These are phyloP conservation scores for Clavaria fumosa DNA, from an alignment of 768 basidiomycete genomes.

Conservation along the genomic window DNA sequence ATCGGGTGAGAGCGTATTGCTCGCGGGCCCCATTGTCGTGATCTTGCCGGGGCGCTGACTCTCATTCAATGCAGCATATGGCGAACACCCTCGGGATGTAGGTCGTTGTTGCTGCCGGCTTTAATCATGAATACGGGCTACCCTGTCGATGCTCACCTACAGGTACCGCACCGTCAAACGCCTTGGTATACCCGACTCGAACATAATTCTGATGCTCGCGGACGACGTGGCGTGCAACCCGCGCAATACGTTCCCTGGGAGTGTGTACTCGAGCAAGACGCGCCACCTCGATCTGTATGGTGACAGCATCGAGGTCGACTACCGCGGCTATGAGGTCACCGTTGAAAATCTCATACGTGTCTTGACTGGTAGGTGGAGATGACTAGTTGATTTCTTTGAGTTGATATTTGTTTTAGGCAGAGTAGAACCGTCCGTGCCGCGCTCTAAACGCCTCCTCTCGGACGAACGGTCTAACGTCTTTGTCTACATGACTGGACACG, in stretches of 20 bases:
- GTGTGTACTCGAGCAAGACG: constrained; percentile 81
- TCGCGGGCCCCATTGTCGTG: too few species aligned
- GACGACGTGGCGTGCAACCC: constrained; percentile 93
- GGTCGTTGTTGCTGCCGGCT: constrained; percentile 10
- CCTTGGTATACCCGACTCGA: constrained; percentile 94
- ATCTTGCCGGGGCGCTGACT: constrained; percentile 3
- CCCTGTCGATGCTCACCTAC: constrained; percentile 1
- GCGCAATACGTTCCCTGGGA: constrained; percentile 82
- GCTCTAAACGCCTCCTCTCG: constrained; percentile 82
- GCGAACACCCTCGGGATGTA: constrained; percentile 95
- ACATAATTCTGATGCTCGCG: constrained; percentile 97
- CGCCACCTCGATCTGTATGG: constrained; percentile 83
- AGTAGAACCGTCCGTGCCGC: constrained; percentile 68
- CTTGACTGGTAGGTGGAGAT: constrained; percentile 57
- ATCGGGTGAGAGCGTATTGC: constrained; percentile 45
- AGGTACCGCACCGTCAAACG: constrained; percentile 99
- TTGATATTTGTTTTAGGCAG: constrained; percentile 38
- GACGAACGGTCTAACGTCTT: constrained; percentile 89
- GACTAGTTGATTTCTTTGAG: not conserved
- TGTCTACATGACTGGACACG: constrained; percentile 97
- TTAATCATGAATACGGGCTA: constrained; percentile 4
- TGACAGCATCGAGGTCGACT: constrained; percentile 95
- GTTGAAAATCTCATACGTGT: constrained; percentile 92
- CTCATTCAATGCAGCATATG: constrained; percentile 62
- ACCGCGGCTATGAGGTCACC: constrained; percentile 94